These are phyloP conservation scores for Croton laevigatus DNA, from an alignment of 441 rosid species.

Conservation along the genomic window DNA sequence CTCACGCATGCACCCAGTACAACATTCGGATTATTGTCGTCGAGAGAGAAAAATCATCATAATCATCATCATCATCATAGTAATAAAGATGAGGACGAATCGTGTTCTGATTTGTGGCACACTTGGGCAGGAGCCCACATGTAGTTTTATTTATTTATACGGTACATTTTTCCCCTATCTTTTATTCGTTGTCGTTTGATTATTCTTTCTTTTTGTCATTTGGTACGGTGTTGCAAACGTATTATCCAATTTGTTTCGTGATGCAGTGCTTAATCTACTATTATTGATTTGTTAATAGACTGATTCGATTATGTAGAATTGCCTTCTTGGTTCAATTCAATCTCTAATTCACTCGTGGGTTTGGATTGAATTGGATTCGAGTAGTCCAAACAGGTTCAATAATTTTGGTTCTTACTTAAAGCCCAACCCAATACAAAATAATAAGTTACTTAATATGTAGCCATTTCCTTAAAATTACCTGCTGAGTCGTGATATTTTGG, in stretches of 20 bases:
- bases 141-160: slow-evolving; percentile 13
- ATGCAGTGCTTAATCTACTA: no score
- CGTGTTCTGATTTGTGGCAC: slow-evolving; percentile 38
- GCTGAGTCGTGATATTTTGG: no score
- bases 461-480: no score
- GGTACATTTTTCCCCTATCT: neutral
- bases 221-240: neutral
- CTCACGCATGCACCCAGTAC: slow-evolving; percentile 43
- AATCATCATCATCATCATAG: neutral
- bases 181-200: neutral
- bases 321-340: no score
- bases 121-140: slow-evolving; percentile 28
- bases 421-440: neutral
- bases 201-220: no score
- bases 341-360: neutral
- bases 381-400: neutral
- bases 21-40: slow-evolving; percentile 29
- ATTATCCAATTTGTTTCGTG: no score
- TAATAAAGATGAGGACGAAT: slow-evolving; percentile 35
- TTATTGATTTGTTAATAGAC: no score
- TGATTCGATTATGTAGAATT: no score
- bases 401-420: neutral
- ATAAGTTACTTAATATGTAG: no score
- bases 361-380: neutral
- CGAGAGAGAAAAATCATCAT: slow-evolving; percentile 22